These are phyloP conservation scores for Ricinus communis DNA, from an alignment of 345 rosid species.

Conservation along the genomic window DNA sequence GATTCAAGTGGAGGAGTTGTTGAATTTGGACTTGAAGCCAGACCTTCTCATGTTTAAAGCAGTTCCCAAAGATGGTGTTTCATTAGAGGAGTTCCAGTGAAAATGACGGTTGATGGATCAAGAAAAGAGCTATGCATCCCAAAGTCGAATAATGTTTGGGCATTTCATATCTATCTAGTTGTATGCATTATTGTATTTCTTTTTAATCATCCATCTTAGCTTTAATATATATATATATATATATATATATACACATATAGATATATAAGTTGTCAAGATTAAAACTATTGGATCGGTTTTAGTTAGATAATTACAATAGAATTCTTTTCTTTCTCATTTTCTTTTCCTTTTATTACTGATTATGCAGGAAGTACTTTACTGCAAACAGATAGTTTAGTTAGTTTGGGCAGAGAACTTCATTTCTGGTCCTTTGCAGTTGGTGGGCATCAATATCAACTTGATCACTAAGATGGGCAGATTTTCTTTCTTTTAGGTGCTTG, in stretches of 20 bases:
- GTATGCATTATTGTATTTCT: conserved; percentile 19
- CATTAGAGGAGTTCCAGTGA: background rate
- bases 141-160: conserved; percentile 7
- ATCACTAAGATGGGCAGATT: too few species aligned
- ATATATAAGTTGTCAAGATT: background rate
- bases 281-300: background rate
- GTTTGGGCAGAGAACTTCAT: too few species aligned
- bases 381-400: too few species aligned
- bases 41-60: background rate
- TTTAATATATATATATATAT: background rate
- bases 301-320: background rate
- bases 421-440: too few species aligned
- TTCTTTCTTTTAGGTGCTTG: too few species aligned
- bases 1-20: background rate
- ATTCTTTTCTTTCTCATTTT: background rate
- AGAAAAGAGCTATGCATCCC: conserved; percentile 7
- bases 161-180: conserved; percentile 14
- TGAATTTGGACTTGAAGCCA: background rate
- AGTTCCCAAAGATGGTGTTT: background rate
- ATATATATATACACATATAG: background rate
- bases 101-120: conserved; percentile 13
- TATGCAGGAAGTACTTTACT: background rate
- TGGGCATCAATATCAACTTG: too few species aligned
- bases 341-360: background rate
- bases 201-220: conserved; percentile 4